phyloP scores from a whole-genome alignment of 2,329 filamentous ascomycete genomes.

The Fusarium albidum region DNA sequence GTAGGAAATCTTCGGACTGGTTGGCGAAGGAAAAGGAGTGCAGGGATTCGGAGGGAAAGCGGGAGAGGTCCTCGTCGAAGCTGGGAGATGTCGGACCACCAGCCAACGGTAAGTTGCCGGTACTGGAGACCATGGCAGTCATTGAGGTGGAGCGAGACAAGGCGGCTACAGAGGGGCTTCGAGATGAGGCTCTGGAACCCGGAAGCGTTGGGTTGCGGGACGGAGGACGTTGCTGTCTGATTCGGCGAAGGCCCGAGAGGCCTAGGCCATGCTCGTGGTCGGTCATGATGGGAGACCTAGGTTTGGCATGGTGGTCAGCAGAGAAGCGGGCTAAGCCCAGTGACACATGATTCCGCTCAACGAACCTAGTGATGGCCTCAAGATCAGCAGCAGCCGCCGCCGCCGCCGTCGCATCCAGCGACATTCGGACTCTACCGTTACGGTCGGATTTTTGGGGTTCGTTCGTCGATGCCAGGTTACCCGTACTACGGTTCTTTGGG shows the following conservation, averaged over 20 bases:
- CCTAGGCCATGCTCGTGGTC: constrained; percentile 90
- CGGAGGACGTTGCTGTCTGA: constrained; percentile 81
- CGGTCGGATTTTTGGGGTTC: constrained; percentile 60
- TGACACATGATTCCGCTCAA: constrained; percentile 35
- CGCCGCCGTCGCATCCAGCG: constrained; percentile 77
- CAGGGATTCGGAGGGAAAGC: constrained; percentile 94
- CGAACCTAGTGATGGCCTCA: constrained; percentile 77
- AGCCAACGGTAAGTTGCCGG: constrained; percentile 61
- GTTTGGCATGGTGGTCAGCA: constrained; percentile 41
- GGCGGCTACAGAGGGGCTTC: constrained; percentile 63
- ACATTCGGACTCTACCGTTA: constrained; percentile 74
- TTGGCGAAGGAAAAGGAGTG: constrained; percentile 99
- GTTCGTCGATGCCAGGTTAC: constrained; percentile 61
- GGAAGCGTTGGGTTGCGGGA: constrained; percentile 71
- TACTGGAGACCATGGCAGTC: constrained; percentile 69
- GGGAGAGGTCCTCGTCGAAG: constrained; percentile 86
- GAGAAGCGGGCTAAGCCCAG: constrained; percentile 20
- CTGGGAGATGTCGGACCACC: constrained; percentile 76
- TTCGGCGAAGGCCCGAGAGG: constrained; percentile 87
- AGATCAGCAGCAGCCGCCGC: constrained; percentile 66
- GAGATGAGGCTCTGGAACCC: constrained; percentile 67
- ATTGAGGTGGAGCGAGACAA: constrained; percentile 76
- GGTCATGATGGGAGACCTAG: constrained; percentile 80
- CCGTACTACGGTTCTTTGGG: constrained; percentile 72
- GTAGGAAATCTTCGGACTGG: constrained; percentile 89